These are phyloP conservation scores for Phytophthora crassamura DNA, from an alignment of 352 stramenopile genomes.

Conservation along the genomic window DNA sequence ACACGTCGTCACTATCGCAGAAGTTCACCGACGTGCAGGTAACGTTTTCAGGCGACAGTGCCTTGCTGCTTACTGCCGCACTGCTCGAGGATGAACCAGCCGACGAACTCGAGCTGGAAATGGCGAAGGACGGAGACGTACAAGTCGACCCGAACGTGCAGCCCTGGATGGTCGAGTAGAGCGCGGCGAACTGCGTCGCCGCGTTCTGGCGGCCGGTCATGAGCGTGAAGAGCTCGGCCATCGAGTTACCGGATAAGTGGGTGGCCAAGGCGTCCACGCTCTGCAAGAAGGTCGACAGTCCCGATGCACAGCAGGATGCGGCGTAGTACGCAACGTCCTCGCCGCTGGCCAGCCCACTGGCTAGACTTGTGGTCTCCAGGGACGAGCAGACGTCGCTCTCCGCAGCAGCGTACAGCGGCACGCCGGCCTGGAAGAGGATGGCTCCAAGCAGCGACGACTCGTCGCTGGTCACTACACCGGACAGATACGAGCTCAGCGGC, in stretches of 20 bases:
- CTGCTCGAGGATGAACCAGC: constrained; percentile 28
- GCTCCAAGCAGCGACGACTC: constrained; percentile 50
- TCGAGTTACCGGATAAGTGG: constrained; percentile 54
- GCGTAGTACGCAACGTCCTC: constrained; percentile 51
- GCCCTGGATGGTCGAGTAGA: constrained; percentile 45
- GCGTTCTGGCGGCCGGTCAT: constrained; percentile 48
- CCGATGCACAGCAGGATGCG: constrained; percentile 53
- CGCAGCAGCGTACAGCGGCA: constrained; percentile 60
- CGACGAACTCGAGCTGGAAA: constrained; percentile 29
- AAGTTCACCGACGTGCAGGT: constrained; percentile 57
- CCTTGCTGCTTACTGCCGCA: constrained; percentile 31
- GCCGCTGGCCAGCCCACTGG: constrained; percentile 44
- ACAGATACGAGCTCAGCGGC: constrained; percentile 48
- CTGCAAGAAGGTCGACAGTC: constrained; percentile 50
- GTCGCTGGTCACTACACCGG: constrained; percentile 32
- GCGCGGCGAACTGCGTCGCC: constrained; percentile 41
- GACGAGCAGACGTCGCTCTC: constrained; percentile 49
- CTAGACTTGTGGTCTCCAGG: constrained; percentile 45
- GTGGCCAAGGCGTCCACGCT: constrained; percentile 53
- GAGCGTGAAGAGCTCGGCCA: constrained; percentile 60
- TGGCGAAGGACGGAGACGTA: constrained; percentile 44
- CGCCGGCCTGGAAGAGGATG: constrained; percentile 47
- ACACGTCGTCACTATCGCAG: constrained; percentile 67
- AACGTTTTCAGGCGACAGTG: constrained; percentile 46
- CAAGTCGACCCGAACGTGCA: constrained; percentile 59